Percentiles rank a stretch among this genome's conserved stretches.
Evolutionary conservation across 2,329 filamentous ascomycete genomes (phyloP).

Genomic region (Atkinsonella texensis): DNA sequence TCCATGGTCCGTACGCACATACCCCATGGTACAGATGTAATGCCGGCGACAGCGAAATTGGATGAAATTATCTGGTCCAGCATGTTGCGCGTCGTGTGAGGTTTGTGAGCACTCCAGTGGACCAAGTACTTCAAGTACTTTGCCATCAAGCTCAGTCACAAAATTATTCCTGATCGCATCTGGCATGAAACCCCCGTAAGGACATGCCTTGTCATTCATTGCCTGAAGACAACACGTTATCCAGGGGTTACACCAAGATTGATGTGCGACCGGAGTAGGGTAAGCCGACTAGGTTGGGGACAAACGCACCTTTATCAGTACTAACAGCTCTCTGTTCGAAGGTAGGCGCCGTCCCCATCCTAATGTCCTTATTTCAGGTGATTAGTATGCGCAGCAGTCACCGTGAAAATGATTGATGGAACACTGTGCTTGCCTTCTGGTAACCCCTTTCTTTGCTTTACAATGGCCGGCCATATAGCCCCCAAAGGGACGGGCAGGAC

Average conservation of each 20-base stretch:
- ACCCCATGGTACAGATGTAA: neutral
- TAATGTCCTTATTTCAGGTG: neutral
- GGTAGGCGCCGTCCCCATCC: too few relatives aligned
- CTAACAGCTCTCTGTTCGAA: too few relatives aligned
- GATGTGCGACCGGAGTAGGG: conserved; percentile 11
- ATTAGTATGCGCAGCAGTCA: neutral
- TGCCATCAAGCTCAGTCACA: too few relatives aligned
- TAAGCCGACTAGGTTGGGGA: conserved; percentile 6
- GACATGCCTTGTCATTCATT: conserved; percentile 5
- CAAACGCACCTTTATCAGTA: neutral
- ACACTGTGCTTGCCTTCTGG: neutral
- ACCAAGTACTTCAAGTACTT: too few relatives aligned
- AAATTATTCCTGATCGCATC: too few relatives aligned
- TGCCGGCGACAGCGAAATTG: neutral
- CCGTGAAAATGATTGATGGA: conserved; percentile 3
- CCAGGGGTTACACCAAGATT: conserved; percentile 7
- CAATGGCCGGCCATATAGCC: neutral
- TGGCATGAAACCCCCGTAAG: conserved; percentile 10
- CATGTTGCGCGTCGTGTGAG: neutral
- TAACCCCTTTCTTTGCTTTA: too few relatives aligned
- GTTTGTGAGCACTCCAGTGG: too few relatives aligned
- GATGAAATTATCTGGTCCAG: neutral
- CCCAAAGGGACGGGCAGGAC: neutral
- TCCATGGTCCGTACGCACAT: neutral
- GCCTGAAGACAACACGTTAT: conserved; percentile 4